Conservation (phyloP, 2,329 filamentous ascomycete species). For the Uncinocarpus reesii region DNA sequence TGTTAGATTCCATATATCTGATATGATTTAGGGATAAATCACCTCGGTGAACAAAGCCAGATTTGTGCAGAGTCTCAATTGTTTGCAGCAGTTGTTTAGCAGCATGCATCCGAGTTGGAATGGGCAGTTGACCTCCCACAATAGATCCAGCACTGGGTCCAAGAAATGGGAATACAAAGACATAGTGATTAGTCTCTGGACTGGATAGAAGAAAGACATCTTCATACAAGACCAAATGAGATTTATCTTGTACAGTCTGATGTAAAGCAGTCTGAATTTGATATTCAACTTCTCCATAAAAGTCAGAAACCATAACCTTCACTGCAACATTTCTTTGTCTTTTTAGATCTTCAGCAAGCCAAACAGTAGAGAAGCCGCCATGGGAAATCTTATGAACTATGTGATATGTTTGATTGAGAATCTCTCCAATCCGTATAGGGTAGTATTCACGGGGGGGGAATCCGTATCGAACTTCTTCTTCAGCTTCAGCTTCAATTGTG, state of each 20-base stretch:
- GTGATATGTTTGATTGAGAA: slow-evolving; percentile 27
- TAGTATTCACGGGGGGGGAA: slow-evolving; percentile 30
- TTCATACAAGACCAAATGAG: slow-evolving; percentile 11
- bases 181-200: slow-evolving; percentile 8
- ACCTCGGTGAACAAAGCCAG: slow-evolving; percentile 24
- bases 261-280: slow-evolving; percentile 12
- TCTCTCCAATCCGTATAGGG: slow-evolving; percentile 27
- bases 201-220: slow-evolving; percentile 10
- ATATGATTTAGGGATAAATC: slow-evolving; percentile 12
- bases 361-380: slow-evolving; percentile 36
- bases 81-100: slow-evolving; percentile 23
- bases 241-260: slow-evolving; percentile 12
- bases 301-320: slow-evolving; percentile 19
- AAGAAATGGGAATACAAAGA: slow-evolving; percentile 21
- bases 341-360: slow-evolving; percentile 34
- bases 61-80: slow-evolving; percentile 22
- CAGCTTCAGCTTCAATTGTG: slow-evolving; percentile 24
- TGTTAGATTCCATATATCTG: neutral
- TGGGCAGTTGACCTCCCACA: slow-evolving; percentile 16
- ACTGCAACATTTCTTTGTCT: slow-evolving; percentile 28
- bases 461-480: no score
- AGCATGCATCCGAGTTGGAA: slow-evolving; percentile 23
- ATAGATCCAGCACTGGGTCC: slow-evolving; percentile 15
- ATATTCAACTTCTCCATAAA: slow-evolving; percentile 9
- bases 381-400: slow-evolving; percentile 37